Evolutionary conservation across 371 early-diverging fungal genomes (phyloP).

Genomic region (Mycotypha africana): DNA sequence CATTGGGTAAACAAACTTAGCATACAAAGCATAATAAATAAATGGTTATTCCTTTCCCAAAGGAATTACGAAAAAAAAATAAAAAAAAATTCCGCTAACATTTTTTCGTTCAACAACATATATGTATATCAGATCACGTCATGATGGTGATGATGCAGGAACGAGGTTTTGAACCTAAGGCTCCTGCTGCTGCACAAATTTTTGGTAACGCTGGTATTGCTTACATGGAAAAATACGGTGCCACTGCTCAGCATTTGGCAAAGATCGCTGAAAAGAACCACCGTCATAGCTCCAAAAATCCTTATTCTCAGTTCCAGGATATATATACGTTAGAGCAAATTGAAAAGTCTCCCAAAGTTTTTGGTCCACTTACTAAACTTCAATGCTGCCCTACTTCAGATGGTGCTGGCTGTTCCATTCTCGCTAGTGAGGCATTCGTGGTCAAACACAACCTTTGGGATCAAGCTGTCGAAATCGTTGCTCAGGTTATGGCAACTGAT

Average conservation of each 20-base stretch:
- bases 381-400: slow-evolving; percentile 83
- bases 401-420: slow-evolving; percentile 65
- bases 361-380: slow-evolving; percentile 68
- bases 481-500: slow-evolving; percentile 74
- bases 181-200: slow-evolving; percentile 69
- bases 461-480: slow-evolving; percentile 68
- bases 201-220: slow-evolving; percentile 77
- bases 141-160: slow-evolving; percentile 49
- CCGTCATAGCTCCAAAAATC: slow-evolving; percentile 69
- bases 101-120: too few relatives aligned
- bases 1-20: slow-evolving; percentile 38
- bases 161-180: slow-evolving; percentile 50
- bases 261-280: slow-evolving; percentile 78
- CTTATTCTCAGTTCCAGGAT: slow-evolving; percentile 76
- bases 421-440: slow-evolving; percentile 69
- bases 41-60: too few relatives aligned
- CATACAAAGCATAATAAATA: background rate
- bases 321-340: slow-evolving; percentile 66
- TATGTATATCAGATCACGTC: slow-evolving; percentile 44
- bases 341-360: slow-evolving; percentile 57
- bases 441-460: slow-evolving; percentile 55
- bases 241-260: slow-evolving; percentile 53
- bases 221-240: slow-evolving; percentile 65
- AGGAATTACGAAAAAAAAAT: too few relatives aligned
- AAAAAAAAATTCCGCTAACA: too few relatives aligned